Conservation (phyloP, 345 rosid species). For the Eutrema heterophyllum region DNA sequence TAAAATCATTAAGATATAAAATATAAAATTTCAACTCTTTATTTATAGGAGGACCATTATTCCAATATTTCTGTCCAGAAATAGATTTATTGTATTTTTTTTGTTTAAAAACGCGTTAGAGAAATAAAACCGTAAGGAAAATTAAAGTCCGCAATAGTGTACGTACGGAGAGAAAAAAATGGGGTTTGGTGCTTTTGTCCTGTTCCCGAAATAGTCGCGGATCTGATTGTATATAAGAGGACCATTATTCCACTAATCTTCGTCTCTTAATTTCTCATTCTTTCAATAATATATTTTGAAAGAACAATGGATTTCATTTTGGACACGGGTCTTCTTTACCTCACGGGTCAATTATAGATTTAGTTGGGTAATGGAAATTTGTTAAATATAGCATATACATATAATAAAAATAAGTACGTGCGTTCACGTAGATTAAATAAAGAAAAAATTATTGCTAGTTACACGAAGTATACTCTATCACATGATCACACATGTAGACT, state of each 20-base stretch:
- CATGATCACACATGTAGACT: too few relatives aligned
- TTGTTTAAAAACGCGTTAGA: slow-evolving; percentile 18
- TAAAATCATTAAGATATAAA: not conserved
- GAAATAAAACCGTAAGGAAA: not conserved
- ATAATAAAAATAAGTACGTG: not conserved
- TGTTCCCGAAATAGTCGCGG: slow-evolving; percentile 1
- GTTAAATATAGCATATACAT: not conserved
- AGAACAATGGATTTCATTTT: not conserved
- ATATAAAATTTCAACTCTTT: not conserved
- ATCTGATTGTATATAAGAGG: not conserved
- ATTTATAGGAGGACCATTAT: too few relatives aligned
- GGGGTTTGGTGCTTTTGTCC: slow-evolving; percentile 23
- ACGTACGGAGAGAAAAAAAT: slow-evolving; percentile 4
- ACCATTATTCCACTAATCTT: slow-evolving; percentile 11
- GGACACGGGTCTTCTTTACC: slow-evolving; percentile 4
- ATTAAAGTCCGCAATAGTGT: not conserved
- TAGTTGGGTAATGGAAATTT: slow-evolving; percentile 1
- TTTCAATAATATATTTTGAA: slow-evolving; percentile 3
- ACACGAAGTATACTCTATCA: too few relatives aligned
- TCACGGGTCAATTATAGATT: slow-evolving; percentile 13
- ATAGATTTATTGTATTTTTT: not conserved
- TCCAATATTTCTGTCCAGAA: not conserved
- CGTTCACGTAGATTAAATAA: slow-evolving; percentile 6
- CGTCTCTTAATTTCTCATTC: not conserved
- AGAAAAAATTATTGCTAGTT: too few relatives aligned